These are phyloP conservation scores for Russula dissimulans DNA, from an alignment of 768 basidiomycete species.

Conservation along the genomic window DNA sequence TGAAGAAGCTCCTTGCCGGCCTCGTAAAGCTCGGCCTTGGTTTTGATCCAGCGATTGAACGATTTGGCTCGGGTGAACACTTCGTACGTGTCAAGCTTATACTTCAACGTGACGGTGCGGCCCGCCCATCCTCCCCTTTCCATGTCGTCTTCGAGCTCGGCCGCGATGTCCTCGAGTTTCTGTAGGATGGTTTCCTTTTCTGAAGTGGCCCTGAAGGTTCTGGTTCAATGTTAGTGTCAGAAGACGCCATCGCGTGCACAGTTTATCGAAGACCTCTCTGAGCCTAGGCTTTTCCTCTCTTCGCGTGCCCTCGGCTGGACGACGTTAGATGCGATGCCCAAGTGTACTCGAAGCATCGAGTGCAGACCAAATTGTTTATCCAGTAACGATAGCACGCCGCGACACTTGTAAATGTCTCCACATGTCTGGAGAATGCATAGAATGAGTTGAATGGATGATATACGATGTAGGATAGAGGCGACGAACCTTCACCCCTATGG, in stretches of 20 bases:
- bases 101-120: slow-evolving; percentile 84
- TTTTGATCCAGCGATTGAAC: slow-evolving; percentile 61
- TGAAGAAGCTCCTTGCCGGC: slow-evolving; percentile 75
- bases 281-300: slow-evolving; percentile 86
- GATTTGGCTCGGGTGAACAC: slow-evolving; percentile 82
- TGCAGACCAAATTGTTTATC: slow-evolving; percentile 79
- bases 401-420: slow-evolving; percentile 75
- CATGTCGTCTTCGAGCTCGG: slow-evolving; percentile 78
- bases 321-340: slow-evolving; percentile 79
- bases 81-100: slow-evolving; percentile 86
- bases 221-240: slow-evolving; percentile 24
- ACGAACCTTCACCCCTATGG: slow-evolving; percentile 74
- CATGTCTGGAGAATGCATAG: slow-evolving; percentile 48
- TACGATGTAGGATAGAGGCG: background rate
- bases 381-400: slow-evolving; percentile 68
- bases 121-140: slow-evolving; percentile 72
- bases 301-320: slow-evolving; percentile 70
- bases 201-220: slow-evolving; percentile 66
- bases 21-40: slow-evolving; percentile 68
- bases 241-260: background rate
- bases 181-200: slow-evolving; percentile 58
- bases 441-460: background rate
- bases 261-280: slow-evolving; percentile 52
- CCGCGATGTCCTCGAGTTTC: slow-evolving; percentile 74
- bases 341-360: slow-evolving; percentile 68